Evolutionary conservation across 306 rosid genomes (phyloP), one percentile per base, ranked within the genome.

Genomic region (Quercus gilva): DNA sequence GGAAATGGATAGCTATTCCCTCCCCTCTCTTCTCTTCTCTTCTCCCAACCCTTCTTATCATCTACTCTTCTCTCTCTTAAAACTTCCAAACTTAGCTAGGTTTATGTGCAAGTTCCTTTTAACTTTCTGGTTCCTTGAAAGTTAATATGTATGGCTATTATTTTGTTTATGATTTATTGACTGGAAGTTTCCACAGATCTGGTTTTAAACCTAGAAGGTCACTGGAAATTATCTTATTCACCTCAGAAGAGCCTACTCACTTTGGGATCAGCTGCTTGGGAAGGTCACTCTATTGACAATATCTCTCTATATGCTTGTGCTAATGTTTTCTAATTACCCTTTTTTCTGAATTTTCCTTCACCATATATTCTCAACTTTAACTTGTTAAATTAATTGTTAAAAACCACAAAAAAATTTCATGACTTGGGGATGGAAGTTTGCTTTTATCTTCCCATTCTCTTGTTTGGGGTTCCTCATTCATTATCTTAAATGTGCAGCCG

Each of bases 201-300:
- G 97, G 98, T 18, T 92, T 92, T 74, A 90, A 86, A 79, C 99
- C 99, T 60, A 91, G 68, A 78, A 84, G 92, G 79, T 82, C 99
- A 1, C 84, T 95, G 83, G 99, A 92, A 85, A 86, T 92, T 83
- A 88, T 95, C 80, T 75, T 82, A 80, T 95, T 95, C 89, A 95
- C 99, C 69, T 95, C 99, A 18, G 99, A 95, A 89, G 99, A 95
- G 84, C 98, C 99, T 33, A 90, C 99, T 26, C 96, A 97, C 82
- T 95, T 89, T 86, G 99, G 97, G 73, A 90, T 95, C 80, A 67
- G 98, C 86, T 95, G 99, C 83, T 86, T 95, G 79, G 98, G 98
- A 89, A 94, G 99, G 99, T 94, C 71, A 84, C 72, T 68, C 11
- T 33, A 35, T 33, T 68, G 26, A 68, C 14, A 60, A 60, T 25